Conservation (phyloP, 495 filamentous ascomycete species). For the Lineolata rhizophorae region DNA sequence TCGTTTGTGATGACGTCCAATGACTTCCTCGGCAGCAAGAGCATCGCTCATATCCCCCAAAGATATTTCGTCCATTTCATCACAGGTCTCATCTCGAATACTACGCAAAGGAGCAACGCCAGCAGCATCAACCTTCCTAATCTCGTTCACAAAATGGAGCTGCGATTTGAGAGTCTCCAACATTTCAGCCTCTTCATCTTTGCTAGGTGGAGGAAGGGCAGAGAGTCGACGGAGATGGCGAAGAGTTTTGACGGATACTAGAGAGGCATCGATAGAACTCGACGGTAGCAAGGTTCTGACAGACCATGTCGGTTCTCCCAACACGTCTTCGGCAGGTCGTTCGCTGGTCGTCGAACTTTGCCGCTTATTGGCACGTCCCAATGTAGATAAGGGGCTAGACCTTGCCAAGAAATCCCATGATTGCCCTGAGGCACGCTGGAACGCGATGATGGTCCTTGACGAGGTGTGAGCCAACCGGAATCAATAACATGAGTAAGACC, state of each 20-base stretch:
- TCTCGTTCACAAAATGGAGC: conserved; percentile 66
- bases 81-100: conserved; percentile 58
- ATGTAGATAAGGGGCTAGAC: no score
- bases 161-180: conserved; percentile 57
- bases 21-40: conserved; percentile 28
- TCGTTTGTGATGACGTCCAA: conserved; percentile 27
- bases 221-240: conserved; percentile 79
- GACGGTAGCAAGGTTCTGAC: no score
- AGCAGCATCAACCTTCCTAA: conserved; percentile 57
- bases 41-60: conserved; percentile 28
- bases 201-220: conserved; percentile 53
- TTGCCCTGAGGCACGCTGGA: no score
- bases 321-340: no score
- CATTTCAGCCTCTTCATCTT: conserved; percentile 38
- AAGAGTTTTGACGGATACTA: conserved; percentile 26
- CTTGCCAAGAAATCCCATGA: no score
- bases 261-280: no score
- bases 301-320: no score
- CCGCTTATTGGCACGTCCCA: no score
- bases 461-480: no score
- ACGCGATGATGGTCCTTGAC: no score
- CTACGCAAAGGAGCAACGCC: conserved; percentile 48
- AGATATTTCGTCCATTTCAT: conserved; percentile 25
- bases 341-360: no score
- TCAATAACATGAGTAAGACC: no score